phyloP scores from a whole-genome alignment of 2,329 filamentous ascomycete genomes.

The Verticillium isaacii region DNA sequence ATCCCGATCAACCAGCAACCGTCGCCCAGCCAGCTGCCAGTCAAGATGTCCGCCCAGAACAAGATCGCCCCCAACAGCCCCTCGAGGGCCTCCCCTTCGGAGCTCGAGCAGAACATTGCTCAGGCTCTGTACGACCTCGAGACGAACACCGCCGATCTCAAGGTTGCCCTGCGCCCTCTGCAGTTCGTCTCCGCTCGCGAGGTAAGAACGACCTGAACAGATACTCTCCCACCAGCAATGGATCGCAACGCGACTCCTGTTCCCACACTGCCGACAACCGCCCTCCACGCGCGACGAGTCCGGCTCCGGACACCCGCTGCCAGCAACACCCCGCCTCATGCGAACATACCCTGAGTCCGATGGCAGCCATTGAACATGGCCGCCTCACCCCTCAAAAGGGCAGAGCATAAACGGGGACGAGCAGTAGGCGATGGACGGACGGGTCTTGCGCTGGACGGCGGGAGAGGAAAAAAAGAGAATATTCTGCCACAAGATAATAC shows the following conservation, averaged over 20 bases:
- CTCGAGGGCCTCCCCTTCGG: constrained; percentile 90
- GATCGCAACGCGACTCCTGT: constrained; percentile 34
- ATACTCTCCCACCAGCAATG: constrained; percentile 13
- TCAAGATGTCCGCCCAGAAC: constrained; percentile 74
- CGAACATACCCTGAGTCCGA: background rate
- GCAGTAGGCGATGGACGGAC: background rate
- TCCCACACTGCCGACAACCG: constrained; percentile 22
- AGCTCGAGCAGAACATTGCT: constrained; percentile 96
- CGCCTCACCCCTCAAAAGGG: background rate
- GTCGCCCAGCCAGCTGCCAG: constrained; percentile 26
- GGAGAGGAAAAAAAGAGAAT: constrained; percentile 10
- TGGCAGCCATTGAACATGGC: background rate
- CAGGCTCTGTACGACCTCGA: constrained; percentile 98
- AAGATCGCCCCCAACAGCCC: constrained; percentile 98
- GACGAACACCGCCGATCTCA: constrained; percentile 98
- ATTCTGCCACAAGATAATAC: constrained; percentile 7
- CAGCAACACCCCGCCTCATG: background rate
- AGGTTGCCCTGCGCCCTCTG: constrained; percentile 90
- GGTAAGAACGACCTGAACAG: constrained; percentile 65
- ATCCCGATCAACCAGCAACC: constrained; percentile 13
- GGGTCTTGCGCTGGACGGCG: background rate
- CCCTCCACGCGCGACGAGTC: background rate
- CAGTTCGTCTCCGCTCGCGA: constrained; percentile 99
- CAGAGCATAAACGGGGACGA: background rate
- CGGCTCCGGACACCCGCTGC: background rate